Conservation (phyloP, 192 early-diverging fungal species). For the Entrophospora sp. region DNA sequence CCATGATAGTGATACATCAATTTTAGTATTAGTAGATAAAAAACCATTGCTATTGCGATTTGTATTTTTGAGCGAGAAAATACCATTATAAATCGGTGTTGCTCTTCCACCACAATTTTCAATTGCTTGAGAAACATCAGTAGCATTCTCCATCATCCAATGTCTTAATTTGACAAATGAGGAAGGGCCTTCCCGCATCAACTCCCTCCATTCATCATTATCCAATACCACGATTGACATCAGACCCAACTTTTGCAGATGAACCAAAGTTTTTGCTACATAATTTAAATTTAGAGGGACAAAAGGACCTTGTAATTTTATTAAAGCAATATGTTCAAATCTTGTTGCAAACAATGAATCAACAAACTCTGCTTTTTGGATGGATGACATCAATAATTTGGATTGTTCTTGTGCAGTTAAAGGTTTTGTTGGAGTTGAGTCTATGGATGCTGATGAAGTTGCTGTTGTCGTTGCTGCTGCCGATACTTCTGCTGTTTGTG, state of each 20-base stretch:
- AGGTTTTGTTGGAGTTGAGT: background rate
- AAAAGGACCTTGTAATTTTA: constrained; percentile 47
- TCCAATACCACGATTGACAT: constrained; percentile 59
- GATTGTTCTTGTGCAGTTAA: background rate
- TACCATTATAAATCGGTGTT: constrained; percentile 55
- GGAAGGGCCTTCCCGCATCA: background rate
- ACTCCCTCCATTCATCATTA: constrained; percentile 36
- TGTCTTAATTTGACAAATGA: constrained; percentile 21
- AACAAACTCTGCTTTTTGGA: constrained; percentile 27
- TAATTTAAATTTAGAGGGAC: constrained; percentile 25
- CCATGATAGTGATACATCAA: constrained; percentile 36
- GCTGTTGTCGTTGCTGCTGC: background rate
- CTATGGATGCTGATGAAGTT: background rate
- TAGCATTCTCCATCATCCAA: constrained; percentile 43
- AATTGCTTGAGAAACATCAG: constrained; percentile 58
- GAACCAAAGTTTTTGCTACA: constrained; percentile 49
- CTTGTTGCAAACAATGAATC: constrained; percentile 31
- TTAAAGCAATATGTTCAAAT: constrained; percentile 49
- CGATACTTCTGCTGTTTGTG: too few species aligned
- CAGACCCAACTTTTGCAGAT: constrained; percentile 57
- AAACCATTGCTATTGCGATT: too few species aligned
- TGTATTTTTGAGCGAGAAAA: constrained; percentile 47
- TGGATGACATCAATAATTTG: background rate
- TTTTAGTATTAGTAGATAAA: constrained; percentile 8
- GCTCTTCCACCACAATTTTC: constrained; percentile 65